phyloP scores from a whole-genome alignment of 192 early-diverging fungal species.

The Nowakowskiella sp. region DNA sequence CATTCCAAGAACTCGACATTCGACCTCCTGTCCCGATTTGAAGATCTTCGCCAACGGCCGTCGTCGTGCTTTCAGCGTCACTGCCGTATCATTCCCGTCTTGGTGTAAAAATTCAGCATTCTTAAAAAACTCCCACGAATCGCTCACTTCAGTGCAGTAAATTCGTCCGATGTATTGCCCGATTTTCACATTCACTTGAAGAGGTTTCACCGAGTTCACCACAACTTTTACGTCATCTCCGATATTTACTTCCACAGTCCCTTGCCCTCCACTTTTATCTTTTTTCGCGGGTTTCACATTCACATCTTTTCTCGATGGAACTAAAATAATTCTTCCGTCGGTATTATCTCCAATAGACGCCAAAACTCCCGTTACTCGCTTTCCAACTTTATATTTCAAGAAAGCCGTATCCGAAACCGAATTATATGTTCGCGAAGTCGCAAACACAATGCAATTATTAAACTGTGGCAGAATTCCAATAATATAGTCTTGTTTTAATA shows the following conservation, averaged over 20 bases:
- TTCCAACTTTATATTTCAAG: slow-evolving; percentile 14
- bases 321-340: neutral
- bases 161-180: slow-evolving; percentile 67
- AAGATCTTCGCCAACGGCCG: slow-evolving; percentile 24
- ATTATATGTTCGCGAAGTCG: slow-evolving; percentile 7
- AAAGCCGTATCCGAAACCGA: slow-evolving; percentile 12
- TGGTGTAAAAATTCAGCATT: slow-evolving; percentile 15
- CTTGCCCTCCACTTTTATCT: too few relatives aligned
- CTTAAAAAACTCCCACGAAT: slow-evolving; percentile 10
- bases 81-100: slow-evolving; percentile 14
- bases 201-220: slow-evolving; percentile 24
- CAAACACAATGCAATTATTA: slow-evolving; percentile 20
- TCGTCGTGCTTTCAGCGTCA: slow-evolving; percentile 10
- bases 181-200: slow-evolving; percentile 49
- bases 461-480: slow-evolving; percentile 54
- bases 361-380: slow-evolving; percentile 19
- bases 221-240: too few relatives aligned
- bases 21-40: slow-evolving; percentile 33
- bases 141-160: slow-evolving; percentile 63
- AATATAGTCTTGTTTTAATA: slow-evolving; percentile 74
- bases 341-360: neutral
- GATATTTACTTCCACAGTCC: too few relatives aligned
- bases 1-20: slow-evolving; percentile 61
- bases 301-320: slow-evolving; percentile 8
- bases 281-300: too few relatives aligned